Evolutionary conservation across 2,329 filamentous ascomycete genomes (phyloP).

Genomic region (Xenosphaeropsis pyriputrescens): DNA sequence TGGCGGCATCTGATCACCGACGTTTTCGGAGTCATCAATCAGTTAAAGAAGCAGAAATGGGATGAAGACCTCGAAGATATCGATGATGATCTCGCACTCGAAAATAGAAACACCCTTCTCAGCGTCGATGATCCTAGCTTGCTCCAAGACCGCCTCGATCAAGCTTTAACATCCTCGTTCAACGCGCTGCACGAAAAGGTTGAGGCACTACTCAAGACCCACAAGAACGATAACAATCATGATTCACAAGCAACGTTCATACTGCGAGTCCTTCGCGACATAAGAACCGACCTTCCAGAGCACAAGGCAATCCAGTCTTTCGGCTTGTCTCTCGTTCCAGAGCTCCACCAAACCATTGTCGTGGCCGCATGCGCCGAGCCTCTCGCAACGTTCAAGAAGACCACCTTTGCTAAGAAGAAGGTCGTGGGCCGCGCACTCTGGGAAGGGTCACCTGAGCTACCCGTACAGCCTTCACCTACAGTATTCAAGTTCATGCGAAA

Average conservation of each 20-base stretch:
- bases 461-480: slow-evolving; percentile 62
- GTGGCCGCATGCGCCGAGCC: slow-evolving; percentile 32
- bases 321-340: slow-evolving; percentile 43
- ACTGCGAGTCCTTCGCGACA: slow-evolving; percentile 58
- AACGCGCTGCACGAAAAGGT: slow-evolving; percentile 41
- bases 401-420: slow-evolving; percentile 25
- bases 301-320: slow-evolving; percentile 35
- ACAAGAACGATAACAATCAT: slow-evolving; percentile 29
- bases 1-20: slow-evolving; percentile 67
- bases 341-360: slow-evolving; percentile 49
- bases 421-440: slow-evolving; percentile 56
- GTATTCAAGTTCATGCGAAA: slow-evolving; percentile 58
- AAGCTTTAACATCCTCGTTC: slow-evolving; percentile 41
- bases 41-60: slow-evolving; percentile 56
- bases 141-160: slow-evolving; percentile 43
- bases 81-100: slow-evolving; percentile 58
- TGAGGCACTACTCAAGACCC: slow-evolving; percentile 30
- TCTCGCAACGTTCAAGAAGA: slow-evolving; percentile 30
- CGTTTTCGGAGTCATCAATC: slow-evolving; percentile 45
- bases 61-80: slow-evolving; percentile 58
- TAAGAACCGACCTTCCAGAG: slow-evolving; percentile 50
- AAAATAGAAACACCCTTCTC: slow-evolving; percentile 49
- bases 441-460: slow-evolving; percentile 65
- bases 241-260: slow-evolving; percentile 48
- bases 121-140: slow-evolving; percentile 57